These are phyloP conservation scores for Funneliformis caledonium DNA, from an alignment of 371 early-diverging fungal species.

Conservation along the genomic window DNA sequence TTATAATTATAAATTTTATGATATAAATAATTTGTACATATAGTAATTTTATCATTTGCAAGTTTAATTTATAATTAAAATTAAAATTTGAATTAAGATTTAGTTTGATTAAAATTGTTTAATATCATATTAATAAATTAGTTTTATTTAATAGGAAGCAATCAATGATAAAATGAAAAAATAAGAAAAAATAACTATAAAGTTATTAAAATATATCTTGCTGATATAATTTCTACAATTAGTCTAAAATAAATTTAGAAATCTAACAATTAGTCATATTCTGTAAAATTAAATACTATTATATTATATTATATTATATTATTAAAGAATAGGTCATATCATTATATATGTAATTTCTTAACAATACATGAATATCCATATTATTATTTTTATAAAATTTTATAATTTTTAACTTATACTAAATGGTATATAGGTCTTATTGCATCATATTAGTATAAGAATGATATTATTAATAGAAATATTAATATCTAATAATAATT, in stretches of 20 bases:
- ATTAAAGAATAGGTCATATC: background rate
- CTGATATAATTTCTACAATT: background rate
- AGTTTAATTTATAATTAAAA: too few relatives aligned
- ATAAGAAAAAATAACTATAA: background rate
- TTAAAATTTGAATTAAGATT: too few relatives aligned
- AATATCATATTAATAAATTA: too few relatives aligned
- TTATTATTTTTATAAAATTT: background rate
- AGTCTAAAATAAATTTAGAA: background rate
- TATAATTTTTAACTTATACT: background rate
- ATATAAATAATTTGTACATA: too few relatives aligned
- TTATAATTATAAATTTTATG: background rate
- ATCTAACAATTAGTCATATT: background rate
- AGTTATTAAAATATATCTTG: background rate
- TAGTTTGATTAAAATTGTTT: too few relatives aligned
- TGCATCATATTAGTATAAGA: background rate
- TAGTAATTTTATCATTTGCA: too few relatives aligned
- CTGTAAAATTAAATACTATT: background rate
- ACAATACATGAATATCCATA: background rate
- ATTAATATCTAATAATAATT: background rate
- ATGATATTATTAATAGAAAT: background rate
- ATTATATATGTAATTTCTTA: background rate
- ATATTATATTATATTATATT: conserved; percentile 7
- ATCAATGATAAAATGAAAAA: background rate
- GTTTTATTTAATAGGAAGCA: background rate
- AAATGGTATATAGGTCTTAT: conserved; percentile 9